phyloP scores from a whole-genome alignment of 2,329 filamentous ascomycete species.

The Ceratocystis ficicola region DNA sequence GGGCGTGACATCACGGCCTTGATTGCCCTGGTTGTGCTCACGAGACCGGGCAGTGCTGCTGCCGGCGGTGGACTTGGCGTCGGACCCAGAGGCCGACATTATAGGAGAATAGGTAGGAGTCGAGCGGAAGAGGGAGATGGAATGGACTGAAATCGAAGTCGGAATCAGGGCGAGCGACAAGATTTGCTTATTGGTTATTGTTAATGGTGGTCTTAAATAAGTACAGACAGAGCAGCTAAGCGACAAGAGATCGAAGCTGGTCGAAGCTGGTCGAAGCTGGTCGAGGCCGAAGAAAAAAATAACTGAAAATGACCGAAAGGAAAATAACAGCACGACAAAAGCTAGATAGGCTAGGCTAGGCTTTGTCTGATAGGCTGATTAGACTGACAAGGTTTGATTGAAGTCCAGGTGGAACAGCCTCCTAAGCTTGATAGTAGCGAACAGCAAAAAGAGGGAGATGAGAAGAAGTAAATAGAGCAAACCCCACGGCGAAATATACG shows the following conservation, averaged over 20 bases:
- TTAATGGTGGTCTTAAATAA: background rate
- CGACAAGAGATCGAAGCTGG: background rate
- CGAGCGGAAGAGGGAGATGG: background rate
- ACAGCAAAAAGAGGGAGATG: background rate
- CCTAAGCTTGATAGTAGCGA: background rate
- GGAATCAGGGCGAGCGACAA: background rate
- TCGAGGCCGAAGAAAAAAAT: background rate
- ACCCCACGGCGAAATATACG: background rate
- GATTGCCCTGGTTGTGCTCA: slow-evolving; percentile 64
- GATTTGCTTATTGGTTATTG: background rate
- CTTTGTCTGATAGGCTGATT: no score
- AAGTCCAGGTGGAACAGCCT: no score
- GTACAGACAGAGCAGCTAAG: background rate
- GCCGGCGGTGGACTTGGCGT: slow-evolving; percentile 39
- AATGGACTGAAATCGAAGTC: no score
- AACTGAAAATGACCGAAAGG: background rate
- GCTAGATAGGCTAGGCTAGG: no score
- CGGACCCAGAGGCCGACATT: slow-evolving; percentile 34
- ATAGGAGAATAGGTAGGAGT: slow-evolving; percentile 8
- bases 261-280: slow-evolving; percentile 11
- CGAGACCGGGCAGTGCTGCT: slow-evolving; percentile 39
- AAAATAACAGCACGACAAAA: background rate
- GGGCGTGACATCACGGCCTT: slow-evolving; percentile 64
- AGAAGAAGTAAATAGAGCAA: background rate
- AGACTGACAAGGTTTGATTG: no score